phyloP scores from a whole-genome alignment of 2,329 filamentous ascomycete species.

The Aureobasidium musti region DNA sequence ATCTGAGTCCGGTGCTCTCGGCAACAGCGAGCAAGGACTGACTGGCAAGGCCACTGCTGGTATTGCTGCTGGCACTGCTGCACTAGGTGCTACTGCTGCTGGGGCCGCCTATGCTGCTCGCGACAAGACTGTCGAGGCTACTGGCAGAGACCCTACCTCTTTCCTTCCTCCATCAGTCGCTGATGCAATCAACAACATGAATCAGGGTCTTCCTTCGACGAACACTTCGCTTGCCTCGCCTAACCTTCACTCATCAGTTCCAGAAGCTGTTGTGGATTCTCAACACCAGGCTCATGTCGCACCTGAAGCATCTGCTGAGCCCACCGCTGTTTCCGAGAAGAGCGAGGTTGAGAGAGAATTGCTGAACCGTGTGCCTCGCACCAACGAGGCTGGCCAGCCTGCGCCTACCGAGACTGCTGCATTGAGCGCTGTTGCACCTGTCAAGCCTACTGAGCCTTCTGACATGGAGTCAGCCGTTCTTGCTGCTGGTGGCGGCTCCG shows the following conservation, averaged over 20 bases:
- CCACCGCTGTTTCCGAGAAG: slow-evolving; percentile 70
- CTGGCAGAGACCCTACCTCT: slow-evolving; percentile 48
- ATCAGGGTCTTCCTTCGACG: slow-evolving; percentile 29
- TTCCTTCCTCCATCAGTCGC: slow-evolving; percentile 44
- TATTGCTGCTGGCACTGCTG: slow-evolving; percentile 51
- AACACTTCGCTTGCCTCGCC: slow-evolving; percentile 37
- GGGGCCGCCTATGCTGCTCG: slow-evolving; percentile 41
- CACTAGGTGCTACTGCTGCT: slow-evolving; percentile 42
- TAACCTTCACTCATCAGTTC: slow-evolving; percentile 46
- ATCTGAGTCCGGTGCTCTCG: slow-evolving; percentile 43
- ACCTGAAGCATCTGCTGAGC: slow-evolving; percentile 65
- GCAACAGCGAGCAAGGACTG: slow-evolving; percentile 36
- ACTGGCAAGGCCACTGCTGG: slow-evolving; percentile 46
- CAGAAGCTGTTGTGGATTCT: slow-evolving; percentile 69
- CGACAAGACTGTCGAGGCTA: slow-evolving; percentile 42
- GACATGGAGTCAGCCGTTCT: slow-evolving; percentile 9
- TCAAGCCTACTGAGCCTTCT: slow-evolving; percentile 27
- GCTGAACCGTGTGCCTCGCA: slow-evolving; percentile 58
- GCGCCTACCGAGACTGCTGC: slow-evolving; percentile 47
- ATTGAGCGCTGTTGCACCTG: slow-evolving; percentile 41
- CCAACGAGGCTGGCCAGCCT: slow-evolving; percentile 48
- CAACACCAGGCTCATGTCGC: slow-evolving; percentile 64
- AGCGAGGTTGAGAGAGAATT: slow-evolving; percentile 70
- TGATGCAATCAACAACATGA: slow-evolving; percentile 49
- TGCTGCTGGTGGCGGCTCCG: slow-evolving; percentile 16